Base-by-base conservation (phyloP, 2,329 filamentous ascomycete genomes). In the Pezicula carpinea region DNA sequence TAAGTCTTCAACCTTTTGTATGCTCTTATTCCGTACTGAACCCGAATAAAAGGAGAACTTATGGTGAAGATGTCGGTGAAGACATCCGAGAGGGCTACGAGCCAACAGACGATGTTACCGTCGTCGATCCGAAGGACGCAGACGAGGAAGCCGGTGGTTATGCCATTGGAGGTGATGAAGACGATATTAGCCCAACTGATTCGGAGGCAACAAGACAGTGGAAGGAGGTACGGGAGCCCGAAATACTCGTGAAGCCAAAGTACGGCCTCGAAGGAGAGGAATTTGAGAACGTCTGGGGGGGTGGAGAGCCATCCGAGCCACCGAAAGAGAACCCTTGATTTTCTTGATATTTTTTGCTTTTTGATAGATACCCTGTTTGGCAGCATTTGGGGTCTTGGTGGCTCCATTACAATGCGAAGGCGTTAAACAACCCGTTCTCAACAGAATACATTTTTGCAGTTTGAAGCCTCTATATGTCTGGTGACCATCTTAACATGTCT, bases 71-170 rank as follows among this genome's bases (percentile, higher is more conserved):
- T 29, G 67, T 69, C 44, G 70, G 67, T 14, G 75, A 79, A 55
- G 72, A 72, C 45, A 73, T 79, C 14, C 68, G 75, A 3, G 70
- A 75, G 61, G 77, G 77, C 5, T 80, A 75, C 57, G 74, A 79
- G 43, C 76, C 64, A 13, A 53, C 70, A 4, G 72, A 76, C 45
- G 55, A 65, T 2, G 61, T 68, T 1, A 66, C 71, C 46, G 60
- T 65, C 10, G 65, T 70, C 36, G 66, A 72, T 40, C 62, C 67
- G 1, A 70, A 73, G 43, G 63, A 71, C 5, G 67, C 70, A 11
- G 65, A 66, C 34, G 64, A 66, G 13, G 26, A 29, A 18, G 61
- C 62, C 10, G 46, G 48, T 21, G 44, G 50, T 10, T 63, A 61
- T 34, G 44, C 53, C 29, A 44, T 61, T 31, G 59, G 55, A 15